Evolutionary conservation across 2,329 filamentous ascomycete species (phyloP).

Genomic region (Trichophyton schoenleinii): DNA sequence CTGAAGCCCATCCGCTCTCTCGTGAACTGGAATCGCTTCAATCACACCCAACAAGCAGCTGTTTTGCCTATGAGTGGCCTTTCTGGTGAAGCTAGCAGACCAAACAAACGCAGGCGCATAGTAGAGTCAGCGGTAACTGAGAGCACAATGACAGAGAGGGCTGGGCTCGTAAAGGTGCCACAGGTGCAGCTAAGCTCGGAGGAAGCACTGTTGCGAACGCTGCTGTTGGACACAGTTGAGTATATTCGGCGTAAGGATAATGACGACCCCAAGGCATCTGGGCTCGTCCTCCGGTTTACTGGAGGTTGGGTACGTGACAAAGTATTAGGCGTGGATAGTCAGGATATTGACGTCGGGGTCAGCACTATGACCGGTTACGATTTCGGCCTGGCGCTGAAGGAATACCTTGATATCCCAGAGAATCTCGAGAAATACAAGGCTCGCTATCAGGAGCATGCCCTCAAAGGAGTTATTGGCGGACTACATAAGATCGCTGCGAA

Average conservation of each 20-base stretch:
- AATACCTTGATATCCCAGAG: constrained; percentile 30
- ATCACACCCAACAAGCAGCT: neutral
- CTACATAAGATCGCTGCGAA: constrained; percentile 85
- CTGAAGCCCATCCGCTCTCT: neutral
- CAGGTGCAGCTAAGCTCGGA: constrained; percentile 51
- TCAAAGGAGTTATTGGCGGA: constrained; percentile 48
- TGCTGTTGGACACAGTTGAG: constrained; percentile 70
- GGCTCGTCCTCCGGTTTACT: constrained; percentile 35
- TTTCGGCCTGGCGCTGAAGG: constrained; percentile 34
- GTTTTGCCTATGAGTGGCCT: neutral
- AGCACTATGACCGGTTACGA: constrained; percentile 39
- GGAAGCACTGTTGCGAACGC: constrained; percentile 58
- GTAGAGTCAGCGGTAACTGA: constrained; percentile 13
- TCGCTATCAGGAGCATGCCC: constrained; percentile 34
- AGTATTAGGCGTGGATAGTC: constrained; percentile 33
- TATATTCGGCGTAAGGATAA: constrained; percentile 39
- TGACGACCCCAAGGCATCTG: constrained; percentile 28
- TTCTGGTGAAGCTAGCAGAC: constrained; percentile 13
- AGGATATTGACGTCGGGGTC: constrained; percentile 40
- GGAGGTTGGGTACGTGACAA: constrained; percentile 42
- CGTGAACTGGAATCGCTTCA: neutral
- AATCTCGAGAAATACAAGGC: constrained; percentile 33
- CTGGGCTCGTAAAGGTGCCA: constrained; percentile 14
- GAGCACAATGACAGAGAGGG: neutral
- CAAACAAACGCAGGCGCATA: constrained; percentile 24